These are phyloP conservation scores for Goffeauzyma gilvescens DNA, from an alignment of 768 basidiomycete genomes.

Conservation along the genomic window DNA sequence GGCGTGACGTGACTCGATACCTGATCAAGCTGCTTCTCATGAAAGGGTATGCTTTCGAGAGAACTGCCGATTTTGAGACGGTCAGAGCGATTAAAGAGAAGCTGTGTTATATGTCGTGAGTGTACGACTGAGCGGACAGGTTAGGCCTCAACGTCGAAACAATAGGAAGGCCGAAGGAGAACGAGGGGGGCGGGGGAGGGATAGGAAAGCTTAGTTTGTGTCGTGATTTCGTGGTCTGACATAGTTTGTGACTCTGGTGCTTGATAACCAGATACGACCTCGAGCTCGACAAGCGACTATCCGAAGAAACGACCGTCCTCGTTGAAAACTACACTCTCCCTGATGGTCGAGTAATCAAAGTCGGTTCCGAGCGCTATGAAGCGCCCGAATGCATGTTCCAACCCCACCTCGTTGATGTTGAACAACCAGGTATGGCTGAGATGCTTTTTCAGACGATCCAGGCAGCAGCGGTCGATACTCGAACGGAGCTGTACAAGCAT, in stretches of 20 bases:
- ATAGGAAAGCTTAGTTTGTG: too few relatives aligned
- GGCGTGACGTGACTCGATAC: constrained; percentile 93
- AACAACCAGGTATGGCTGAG: constrained; percentile 93
- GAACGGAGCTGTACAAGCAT: constrained; percentile 87
- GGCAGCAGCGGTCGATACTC: constrained; percentile 67
- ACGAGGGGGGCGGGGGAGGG: neutral
- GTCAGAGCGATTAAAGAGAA: constrained; percentile 98
- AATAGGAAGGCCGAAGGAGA: neutral
- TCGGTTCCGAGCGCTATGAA: constrained; percentile 94
- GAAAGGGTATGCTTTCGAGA: constrained; percentile 99
- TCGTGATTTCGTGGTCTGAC: neutral
- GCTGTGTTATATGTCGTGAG: constrained; percentile 85
- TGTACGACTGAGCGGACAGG: too few relatives aligned
- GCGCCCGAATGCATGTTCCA: constrained; percentile 99
- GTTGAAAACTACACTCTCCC: constrained; percentile 93
- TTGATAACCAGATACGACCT: constrained; percentile 58
- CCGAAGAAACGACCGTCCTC: constrained; percentile 88
- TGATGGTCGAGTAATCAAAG: constrained; percentile 89
- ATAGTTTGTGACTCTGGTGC: neutral
- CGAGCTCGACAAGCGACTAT: constrained; percentile 76
- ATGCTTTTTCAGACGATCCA: constrained; percentile 96
- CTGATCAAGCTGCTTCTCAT: constrained; percentile 97
- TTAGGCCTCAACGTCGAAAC: neutral
- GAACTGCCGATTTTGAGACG: constrained; percentile 98
- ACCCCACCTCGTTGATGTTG: constrained; percentile 87